Evolutionary conservation across 2,329 filamentous ascomycete genomes (phyloP), one percentile per base, ranked within the genome.

Genomic region (Ceratocystis eucalypticola): DNA sequence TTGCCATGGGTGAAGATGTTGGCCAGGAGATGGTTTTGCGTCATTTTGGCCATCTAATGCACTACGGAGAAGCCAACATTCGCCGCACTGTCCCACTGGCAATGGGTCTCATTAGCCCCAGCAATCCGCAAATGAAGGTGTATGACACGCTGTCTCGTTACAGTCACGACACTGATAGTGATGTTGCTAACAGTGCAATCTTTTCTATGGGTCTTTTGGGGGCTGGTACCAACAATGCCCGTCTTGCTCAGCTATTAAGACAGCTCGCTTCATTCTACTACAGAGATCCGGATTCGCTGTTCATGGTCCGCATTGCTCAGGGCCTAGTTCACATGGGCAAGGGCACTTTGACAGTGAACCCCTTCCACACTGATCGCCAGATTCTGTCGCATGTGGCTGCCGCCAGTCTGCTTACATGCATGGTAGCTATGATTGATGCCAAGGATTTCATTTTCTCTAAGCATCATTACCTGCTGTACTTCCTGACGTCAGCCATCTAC

Each of bases 121-220:
- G 91, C 78, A 99, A 99, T 79, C 94, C 94, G 10, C 95, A 99
- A 76, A 99, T 99, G 93, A 99, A 97, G 82, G 89, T 99, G 61
- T 99, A 99, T 79, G 94, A 99, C 76, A 99, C 94, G 0, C 81
- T 99, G 10, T 99, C 94, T 64, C 84, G 94, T 73, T 99, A 99
- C 82, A 95, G 89, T 70, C 94, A 99, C 82, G 94, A 99, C 79
- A 99, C 94, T 71, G 94, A 99, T 78, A 95, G 93, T 69, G 94
- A 99, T 73, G 94, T 99, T 61, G 94, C 94, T 48, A 89, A 99
- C 76, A 99, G 97, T 74, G 91, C 94, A 72, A 99, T 99, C 74
- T 99, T 99, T 73, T 92, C 94, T 71, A 99, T 99, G 94, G 94
- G 94, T 77, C 87, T 99, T 68, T 82, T 96, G 46, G 94, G 94